These are phyloP conservation scores for Pleodorina starrii DNA, from an alignment of 139 green algal genomes.

Conservation along the genomic window DNA sequence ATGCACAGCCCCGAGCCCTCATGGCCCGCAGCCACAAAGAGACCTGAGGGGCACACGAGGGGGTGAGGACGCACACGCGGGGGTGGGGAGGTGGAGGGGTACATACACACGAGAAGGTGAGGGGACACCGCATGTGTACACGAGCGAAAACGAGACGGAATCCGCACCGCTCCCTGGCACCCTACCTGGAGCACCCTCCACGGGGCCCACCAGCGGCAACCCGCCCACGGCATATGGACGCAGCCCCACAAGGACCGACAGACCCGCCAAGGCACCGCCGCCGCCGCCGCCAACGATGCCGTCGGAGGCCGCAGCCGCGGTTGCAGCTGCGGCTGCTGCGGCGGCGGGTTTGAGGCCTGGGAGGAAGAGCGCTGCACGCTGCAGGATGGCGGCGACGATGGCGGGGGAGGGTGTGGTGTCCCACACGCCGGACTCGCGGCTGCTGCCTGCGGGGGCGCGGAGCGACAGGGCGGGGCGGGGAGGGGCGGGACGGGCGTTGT, in stretches of 20 bases:
- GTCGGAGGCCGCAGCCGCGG: background rate
- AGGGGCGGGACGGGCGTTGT: too few relatives aligned
- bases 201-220: conserved; percentile 70
- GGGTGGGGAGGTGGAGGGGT: too few relatives aligned
- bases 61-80: background rate
- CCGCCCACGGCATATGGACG: conserved; percentile 73
- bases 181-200: conserved; percentile 60
- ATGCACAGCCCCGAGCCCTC: conserved; percentile 85
- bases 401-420: conserved; percentile 25
- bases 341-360: conserved; percentile 57
- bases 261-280: background rate
- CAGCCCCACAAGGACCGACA: conserved; percentile 67
- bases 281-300: background rate
- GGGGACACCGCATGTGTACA: background rate
- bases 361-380: conserved; percentile 70
- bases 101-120: background rate
- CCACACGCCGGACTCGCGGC: conserved; percentile 76
- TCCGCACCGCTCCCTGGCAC: too few relatives aligned
- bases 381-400: conserved; percentile 76
- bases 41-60: conserved; percentile 22
- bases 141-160: background rate
- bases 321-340: background rate
- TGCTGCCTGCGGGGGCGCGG: conserved; percentile 60
- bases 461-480: too few relatives aligned
- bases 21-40: conserved; percentile 83